A percentile compares a stretch with the other conserved stretches of the same genome.
Conservation (phyloP, 345 rosid species). For the Raphanus sativus region DNA sequence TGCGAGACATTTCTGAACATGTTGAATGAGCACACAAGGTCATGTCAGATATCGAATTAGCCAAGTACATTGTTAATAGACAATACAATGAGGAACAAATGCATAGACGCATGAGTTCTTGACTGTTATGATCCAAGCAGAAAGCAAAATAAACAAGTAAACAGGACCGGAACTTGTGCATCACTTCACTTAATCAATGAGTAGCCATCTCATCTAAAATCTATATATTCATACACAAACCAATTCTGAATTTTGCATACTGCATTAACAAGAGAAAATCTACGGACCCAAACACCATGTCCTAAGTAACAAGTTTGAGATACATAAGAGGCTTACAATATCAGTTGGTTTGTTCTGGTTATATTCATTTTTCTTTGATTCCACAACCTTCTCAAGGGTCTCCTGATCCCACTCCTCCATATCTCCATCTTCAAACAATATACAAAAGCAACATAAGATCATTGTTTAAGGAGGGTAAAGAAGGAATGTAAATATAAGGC, state of each 20-base stretch:
- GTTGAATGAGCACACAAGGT: background rate
- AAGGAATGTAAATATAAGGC: background rate
- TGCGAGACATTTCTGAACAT: background rate
- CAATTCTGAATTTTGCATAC: background rate
- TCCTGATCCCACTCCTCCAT: conserved; percentile 99
- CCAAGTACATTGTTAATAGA: background rate
- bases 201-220: background rate
- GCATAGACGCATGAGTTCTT: conserved; percentile 17
- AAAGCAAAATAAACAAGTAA: background rate
- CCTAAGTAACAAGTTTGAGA: background rate
- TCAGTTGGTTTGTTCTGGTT: conserved; percentile 92
- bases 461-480: background rate
- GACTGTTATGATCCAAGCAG: conserved; percentile 7
- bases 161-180: background rate
- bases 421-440: conserved; percentile 41
- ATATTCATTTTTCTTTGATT: conserved; percentile 76
- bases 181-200: background rate
- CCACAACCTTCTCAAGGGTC: conserved; percentile 87
- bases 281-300: background rate
- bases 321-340: conserved; percentile 51
- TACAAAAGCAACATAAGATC: background rate
- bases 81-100: background rate
- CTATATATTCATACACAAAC: background rate
- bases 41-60: background rate
- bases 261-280: conserved; percentile 16